Conservation (phyloP, 2,329 filamentous ascomycete species). For the Rutstroemia sp. region DNA sequence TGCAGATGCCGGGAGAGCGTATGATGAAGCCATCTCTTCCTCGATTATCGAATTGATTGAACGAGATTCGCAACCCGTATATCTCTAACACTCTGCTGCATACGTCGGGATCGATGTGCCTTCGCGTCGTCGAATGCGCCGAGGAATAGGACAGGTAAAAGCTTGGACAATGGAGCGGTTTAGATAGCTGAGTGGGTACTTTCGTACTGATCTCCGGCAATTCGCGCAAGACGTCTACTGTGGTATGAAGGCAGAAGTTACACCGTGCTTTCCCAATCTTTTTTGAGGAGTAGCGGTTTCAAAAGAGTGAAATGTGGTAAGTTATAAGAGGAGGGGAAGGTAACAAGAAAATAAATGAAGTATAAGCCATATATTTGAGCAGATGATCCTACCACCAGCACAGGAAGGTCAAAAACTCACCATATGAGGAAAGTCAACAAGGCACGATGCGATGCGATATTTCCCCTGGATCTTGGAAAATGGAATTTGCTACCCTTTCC, state of each 20-base stretch:
- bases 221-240: too few relatives aligned
- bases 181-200: neutral
- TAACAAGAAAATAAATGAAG: too few relatives aligned
- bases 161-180: conserved; percentile 1
- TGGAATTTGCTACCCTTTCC: neutral
- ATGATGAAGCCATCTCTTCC: conserved; percentile 28
- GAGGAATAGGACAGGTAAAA: neutral
- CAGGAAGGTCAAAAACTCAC: too few relatives aligned
- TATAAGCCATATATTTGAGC: too few relatives aligned
- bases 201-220: neutral
- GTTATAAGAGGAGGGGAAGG: neutral
- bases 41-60: conserved; percentile 1
- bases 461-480: too few relatives aligned
- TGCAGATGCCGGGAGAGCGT: conserved; percentile 29
- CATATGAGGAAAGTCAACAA: too few relatives aligned
- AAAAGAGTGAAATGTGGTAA: too few relatives aligned
- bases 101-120: neutral
- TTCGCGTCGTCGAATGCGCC: neutral
- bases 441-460: neutral
- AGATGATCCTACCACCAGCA: too few relatives aligned
- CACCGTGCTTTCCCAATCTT: too few relatives aligned
- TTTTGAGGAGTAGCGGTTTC: too few relatives aligned
- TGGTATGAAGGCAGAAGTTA: too few relatives aligned
- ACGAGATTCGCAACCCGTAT: conserved; percentile 19
- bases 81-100: neutral